Conservation (phyloP, 2,329 filamentous ascomycete species). For the Bimuria novae-zelandiae region DNA sequence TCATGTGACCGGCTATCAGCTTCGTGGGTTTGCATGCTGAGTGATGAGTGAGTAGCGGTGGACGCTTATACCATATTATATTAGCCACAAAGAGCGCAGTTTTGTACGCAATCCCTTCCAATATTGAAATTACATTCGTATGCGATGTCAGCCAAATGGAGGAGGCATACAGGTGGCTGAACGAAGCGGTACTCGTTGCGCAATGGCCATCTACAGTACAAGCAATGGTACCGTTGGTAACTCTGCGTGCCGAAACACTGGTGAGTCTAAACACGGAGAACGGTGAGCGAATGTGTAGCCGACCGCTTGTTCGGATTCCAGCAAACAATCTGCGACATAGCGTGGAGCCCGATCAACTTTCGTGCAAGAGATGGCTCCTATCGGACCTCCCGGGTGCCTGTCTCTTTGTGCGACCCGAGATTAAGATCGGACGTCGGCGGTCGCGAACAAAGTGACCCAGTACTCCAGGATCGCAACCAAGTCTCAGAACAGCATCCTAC, state of each 20-base stretch:
- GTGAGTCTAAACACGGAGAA: neutral
- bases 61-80: constrained; percentile 2
- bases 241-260: neutral
- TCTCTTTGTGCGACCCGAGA: neutral
- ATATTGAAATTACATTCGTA: neutral
- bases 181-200: neutral
- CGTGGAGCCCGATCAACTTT: constrained; percentile 1
- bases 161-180: neutral
- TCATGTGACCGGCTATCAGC: neutral
- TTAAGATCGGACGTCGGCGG: constrained; percentile 2
- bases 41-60: constrained; percentile 4
- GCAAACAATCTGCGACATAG: neutral
- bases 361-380: neutral
- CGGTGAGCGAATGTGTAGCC: neutral
- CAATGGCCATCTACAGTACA: neutral
- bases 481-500: neutral
- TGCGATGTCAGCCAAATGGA: neutral
- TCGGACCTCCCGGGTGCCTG: neutral
- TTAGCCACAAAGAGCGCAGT: neutral
- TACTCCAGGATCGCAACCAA: neutral
- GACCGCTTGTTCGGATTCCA: constrained; percentile 7
- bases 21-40: neutral
- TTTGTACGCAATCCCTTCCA: neutral
- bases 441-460: neutral
- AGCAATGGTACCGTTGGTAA: neutral